Evolutionary conservation across 306 rosid genomes (phyloP).

Genomic region (peach (Prunus persica)): DNA sequence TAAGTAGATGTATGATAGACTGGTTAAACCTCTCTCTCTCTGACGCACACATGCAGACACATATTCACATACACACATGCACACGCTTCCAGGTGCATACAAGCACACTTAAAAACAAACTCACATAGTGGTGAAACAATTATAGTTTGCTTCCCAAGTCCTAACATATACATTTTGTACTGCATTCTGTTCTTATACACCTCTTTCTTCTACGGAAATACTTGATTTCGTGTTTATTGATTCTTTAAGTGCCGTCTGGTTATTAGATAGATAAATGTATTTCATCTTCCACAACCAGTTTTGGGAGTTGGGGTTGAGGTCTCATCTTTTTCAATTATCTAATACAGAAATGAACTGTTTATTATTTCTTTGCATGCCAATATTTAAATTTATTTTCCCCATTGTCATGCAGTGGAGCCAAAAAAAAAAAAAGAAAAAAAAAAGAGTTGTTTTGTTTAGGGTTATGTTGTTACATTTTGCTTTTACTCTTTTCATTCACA

Average conservation of each 20-base stretch:
- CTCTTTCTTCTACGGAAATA: not conserved
- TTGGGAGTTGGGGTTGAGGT: not conserved
- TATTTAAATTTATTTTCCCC: not conserved
- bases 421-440: too few relatives aligned
- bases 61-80: not conserved
- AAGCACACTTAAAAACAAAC: not conserved
- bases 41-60: not conserved
- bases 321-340: not conserved
- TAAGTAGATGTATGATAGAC: not conserved
- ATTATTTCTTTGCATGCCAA: not conserved
- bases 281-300: not conserved
- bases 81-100: not conserved
- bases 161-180: not conserved
- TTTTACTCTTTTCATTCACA: slow-evolving; percentile 17
- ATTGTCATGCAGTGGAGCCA: not conserved
- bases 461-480: not conserved
- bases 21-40: not conserved
- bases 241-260: not conserved
- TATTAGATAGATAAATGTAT: not conserved
- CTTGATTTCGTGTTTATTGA: not conserved
- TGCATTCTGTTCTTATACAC: not conserved
- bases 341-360: not conserved
- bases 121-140: not conserved
- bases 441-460: not conserved
- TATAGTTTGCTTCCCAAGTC: not conserved